Evolutionary conservation across 2,329 filamentous ascomycete species (phyloP).

Genomic region (Aspergillus transmontanensis): DNA sequence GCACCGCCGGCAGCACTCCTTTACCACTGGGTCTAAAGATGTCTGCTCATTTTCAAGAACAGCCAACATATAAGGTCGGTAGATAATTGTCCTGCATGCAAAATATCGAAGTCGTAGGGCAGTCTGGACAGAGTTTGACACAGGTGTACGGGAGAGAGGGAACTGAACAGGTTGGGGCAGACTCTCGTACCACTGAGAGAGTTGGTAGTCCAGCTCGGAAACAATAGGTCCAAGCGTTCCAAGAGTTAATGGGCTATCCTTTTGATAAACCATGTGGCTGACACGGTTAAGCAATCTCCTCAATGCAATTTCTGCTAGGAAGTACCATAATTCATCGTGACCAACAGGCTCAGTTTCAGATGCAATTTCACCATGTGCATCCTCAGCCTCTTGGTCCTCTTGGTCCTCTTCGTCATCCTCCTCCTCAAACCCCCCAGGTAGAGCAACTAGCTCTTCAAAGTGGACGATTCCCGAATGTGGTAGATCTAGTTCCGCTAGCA

Average conservation of each 20-base stretch:
- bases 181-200: slow-evolving; percentile 83
- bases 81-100: slow-evolving; percentile 84
- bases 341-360: slow-evolving; percentile 60
- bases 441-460: slow-evolving; percentile 76
- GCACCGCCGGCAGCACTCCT: slow-evolving; percentile 78
- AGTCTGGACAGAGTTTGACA: slow-evolving; percentile 75
- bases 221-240: slow-evolving; percentile 76
- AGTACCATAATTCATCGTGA: slow-evolving; percentile 82
- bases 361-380: slow-evolving; percentile 7
- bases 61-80: slow-evolving; percentile 78
- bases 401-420: slow-evolving; percentile 53
- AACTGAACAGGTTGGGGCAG: slow-evolving; percentile 76
- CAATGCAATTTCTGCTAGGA: slow-evolving; percentile 78
- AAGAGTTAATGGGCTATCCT: slow-evolving; percentile 70
- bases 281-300: slow-evolving; percentile 76
- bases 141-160: slow-evolving; percentile 67
- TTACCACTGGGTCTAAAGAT: slow-evolving; percentile 69
- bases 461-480: slow-evolving; percentile 82
- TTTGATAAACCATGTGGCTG: slow-evolving; percentile 77
- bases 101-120: slow-evolving; percentile 79
- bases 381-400: slow-evolving; percentile 15
- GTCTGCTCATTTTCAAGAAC: slow-evolving; percentile 77
- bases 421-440: slow-evolving; percentile 75
- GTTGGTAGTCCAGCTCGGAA: slow-evolving; percentile 77
- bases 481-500: slow-evolving; percentile 76